Evolutionary conservation across 306 rosid genomes (phyloP).

Genomic region (Alnus rubra): DNA sequence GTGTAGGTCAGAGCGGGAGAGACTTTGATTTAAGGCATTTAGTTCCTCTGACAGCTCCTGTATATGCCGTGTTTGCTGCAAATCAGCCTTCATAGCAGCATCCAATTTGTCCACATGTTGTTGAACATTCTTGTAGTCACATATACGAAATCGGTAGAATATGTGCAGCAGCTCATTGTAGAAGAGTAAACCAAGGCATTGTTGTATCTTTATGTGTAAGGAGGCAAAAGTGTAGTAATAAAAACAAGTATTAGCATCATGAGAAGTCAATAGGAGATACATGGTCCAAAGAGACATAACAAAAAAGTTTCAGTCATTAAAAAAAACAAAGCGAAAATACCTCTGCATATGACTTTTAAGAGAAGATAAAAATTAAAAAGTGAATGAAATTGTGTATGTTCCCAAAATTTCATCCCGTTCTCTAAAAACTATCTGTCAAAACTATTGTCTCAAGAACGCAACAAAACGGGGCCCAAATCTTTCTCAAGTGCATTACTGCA

Average conservation of each 20-base stretch:
- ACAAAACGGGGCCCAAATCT: not conserved
- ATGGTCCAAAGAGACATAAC: constrained; percentile 3
- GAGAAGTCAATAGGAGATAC: constrained; percentile 9
- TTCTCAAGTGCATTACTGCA: not conserved
- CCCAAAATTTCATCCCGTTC: not conserved
- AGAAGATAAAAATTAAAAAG: no score
- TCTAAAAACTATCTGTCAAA: not conserved
- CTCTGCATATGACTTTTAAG: not conserved
- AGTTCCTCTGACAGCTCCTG: constrained; percentile 73
- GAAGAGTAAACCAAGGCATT: constrained; percentile 80
- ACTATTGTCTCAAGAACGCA: not conserved
- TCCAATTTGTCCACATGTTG: constrained; percentile 87
- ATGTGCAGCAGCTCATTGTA: constrained; percentile 87
- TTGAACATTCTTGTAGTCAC: constrained; percentile 95
- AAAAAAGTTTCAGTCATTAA: not conserved
- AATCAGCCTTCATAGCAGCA: constrained; percentile 85
- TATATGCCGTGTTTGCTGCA: constrained; percentile 62
- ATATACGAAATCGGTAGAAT: constrained; percentile 82
- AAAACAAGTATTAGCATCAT: constrained; percentile 20
- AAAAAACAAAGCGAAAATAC: not conserved
- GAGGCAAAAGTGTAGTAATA: constrained; percentile 14
- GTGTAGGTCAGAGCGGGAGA: constrained; percentile 76
- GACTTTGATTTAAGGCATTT: constrained; percentile 73
- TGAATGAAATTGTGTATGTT: not conserved
- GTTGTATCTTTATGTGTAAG: constrained; percentile 51